A percentile compares a stretch with the other conserved stretches of the same genome.
Conservation (phyloP, 2,329 filamentous ascomycete genomes). For the Dichotomopilus funicola region DNA sequence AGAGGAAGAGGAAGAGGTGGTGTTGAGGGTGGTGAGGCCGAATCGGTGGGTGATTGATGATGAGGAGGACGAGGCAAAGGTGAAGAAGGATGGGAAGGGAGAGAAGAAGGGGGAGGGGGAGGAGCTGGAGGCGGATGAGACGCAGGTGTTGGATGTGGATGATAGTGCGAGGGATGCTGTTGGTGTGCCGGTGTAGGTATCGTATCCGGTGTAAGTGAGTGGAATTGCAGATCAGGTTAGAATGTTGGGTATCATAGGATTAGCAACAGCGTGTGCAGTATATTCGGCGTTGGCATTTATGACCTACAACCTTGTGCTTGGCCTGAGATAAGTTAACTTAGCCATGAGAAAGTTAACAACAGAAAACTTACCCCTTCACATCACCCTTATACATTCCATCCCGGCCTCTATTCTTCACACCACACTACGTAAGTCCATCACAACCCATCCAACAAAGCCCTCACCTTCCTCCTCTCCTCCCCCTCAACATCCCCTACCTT, state of each 20-base stretch:
- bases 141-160: constrained; percentile 28
- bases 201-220: neutral
- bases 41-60: constrained; percentile 19
- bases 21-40: constrained; percentile 26
- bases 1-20: constrained; percentile 19
- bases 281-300: too few species aligned
- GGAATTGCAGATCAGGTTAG: neutral
- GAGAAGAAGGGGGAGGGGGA: constrained; percentile 6
- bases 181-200: constrained; percentile 5
- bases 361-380: too few species aligned
- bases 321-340: too few species aligned
- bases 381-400: neutral
- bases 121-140: constrained; percentile 14
- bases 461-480: constrained; percentile 38
- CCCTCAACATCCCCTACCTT: constrained; percentile 32
- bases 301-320: too few species aligned
- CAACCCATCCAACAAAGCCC: constrained; percentile 23
- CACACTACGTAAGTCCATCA: too few species aligned
- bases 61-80: constrained; percentile 33
- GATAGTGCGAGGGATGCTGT: constrained; percentile 29
- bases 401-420: too few species aligned
- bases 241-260: neutral
- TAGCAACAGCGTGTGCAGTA: neutral
- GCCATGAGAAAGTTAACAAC: too few species aligned
- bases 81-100: constrained; percentile 9